phyloP scores from a whole-genome alignment of 495 filamentous ascomycete species.

The Penicillium bovifimosum region DNA sequence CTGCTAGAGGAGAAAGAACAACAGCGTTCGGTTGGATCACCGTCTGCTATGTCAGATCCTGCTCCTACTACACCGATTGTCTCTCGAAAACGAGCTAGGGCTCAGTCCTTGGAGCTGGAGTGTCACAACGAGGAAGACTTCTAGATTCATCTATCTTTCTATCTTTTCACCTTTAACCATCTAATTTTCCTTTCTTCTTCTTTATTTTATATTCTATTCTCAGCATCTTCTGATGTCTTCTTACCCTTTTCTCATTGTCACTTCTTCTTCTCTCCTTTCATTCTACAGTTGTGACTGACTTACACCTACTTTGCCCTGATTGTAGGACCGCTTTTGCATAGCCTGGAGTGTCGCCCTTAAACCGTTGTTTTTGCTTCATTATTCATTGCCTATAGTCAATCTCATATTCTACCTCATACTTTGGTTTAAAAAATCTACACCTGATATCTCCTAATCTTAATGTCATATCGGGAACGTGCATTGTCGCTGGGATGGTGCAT shows the following conservation, averaged over 20 bases:
- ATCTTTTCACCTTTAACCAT: neutral
- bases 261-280: neutral
- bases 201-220: neutral
- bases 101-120: conserved; percentile 2
- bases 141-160: neutral
- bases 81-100: conserved; percentile 18
- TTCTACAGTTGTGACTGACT: neutral
- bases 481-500: neutral
- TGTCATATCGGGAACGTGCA: neutral
- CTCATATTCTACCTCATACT: neutral
- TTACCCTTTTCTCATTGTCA: neutral
- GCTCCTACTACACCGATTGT: conserved; percentile 6
- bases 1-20: conserved; percentile 24
- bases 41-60: conserved; percentile 26
- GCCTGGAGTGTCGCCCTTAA: neutral
- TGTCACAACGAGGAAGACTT: neutral
- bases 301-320: too few relatives aligned
- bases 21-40: conserved; percentile 13
- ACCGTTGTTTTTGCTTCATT: neutral
- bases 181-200: too few relatives aligned
- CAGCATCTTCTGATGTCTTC: neutral
- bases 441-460: too few relatives aligned
- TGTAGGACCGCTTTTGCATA: neutral
- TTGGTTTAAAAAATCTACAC: too few relatives aligned
- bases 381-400: neutral